Percentiles rank a stretch among this genome's conserved stretches.
These are phyloP conservation scores for Citrus maxima DNA, from an alignment of 345 rosid genomes.

Conservation along the genomic window DNA sequence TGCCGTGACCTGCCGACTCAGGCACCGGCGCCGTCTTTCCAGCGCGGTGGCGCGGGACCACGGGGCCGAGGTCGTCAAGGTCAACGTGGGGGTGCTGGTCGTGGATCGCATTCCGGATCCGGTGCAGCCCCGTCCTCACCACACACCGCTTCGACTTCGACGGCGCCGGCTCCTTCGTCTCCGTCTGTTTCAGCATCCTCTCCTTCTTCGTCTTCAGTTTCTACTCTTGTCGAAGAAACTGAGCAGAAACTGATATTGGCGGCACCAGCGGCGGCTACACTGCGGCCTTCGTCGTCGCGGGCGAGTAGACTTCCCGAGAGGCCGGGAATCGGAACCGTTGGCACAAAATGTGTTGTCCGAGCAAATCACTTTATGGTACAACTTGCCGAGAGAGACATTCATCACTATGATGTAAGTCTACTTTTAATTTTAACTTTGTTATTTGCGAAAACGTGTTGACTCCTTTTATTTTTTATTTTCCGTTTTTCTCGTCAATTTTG, in stretches of 20 bases:
- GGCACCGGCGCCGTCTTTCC: not conserved
- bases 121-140: not conserved
- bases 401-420: slow-evolving; percentile 57
- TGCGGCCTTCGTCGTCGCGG: slow-evolving; percentile 45
- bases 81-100: not conserved
- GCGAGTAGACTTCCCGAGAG: slow-evolving; percentile 25
- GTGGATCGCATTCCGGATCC: not conserved
- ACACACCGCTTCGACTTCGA: not conserved
- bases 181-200: not conserved
- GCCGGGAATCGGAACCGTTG: slow-evolving; percentile 48
- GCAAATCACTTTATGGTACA: slow-evolving; percentile 72
- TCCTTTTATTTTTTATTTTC: not conserved
- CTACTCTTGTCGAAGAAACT: not conserved
- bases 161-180: not conserved
- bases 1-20: slow-evolving; percentile 22
- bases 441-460: not conserved
- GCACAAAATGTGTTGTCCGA: slow-evolving; percentile 34
- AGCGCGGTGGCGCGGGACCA: not conserved
- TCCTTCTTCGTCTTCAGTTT: not conserved
- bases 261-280: slow-evolving; percentile 12
- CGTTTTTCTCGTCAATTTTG: not conserved
- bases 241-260: slow-evolving; percentile 12
- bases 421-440: not conserved
- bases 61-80: not conserved
- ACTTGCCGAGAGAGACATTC: slow-evolving; percentile 42